phyloP scores from a whole-genome alignment of 192 early-diverging fungal species.

The Martensiomyces pterosporus region DNA sequence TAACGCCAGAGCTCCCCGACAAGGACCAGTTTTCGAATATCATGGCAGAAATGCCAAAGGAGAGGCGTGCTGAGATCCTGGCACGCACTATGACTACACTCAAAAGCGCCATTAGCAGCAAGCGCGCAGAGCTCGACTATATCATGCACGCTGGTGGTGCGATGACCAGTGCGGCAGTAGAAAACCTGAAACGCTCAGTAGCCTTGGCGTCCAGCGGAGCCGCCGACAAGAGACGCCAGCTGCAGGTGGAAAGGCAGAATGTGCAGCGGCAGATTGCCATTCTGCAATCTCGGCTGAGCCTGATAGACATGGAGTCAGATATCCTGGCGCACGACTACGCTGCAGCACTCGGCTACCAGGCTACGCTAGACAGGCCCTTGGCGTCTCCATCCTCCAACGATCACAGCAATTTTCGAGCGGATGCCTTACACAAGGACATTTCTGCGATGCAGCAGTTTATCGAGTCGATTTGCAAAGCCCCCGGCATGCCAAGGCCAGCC shows the following conservation, averaged over 20 bases:
- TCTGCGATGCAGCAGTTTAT: slow-evolving; percentile 8
- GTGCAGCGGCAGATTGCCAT: slow-evolving; percentile 1
- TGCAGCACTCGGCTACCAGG: not conserved
- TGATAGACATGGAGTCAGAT: slow-evolving; percentile 14
- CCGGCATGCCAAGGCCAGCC: not conserved
- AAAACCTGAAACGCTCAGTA: not conserved
- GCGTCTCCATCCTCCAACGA: too few relatives aligned
- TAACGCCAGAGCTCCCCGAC: too few relatives aligned
- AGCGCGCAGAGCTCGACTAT: slow-evolving; percentile 3
- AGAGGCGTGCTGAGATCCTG: not conserved
- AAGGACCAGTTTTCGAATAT: not conserved
- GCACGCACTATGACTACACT: slow-evolving; percentile 2
- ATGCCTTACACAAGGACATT: slow-evolving; percentile 10
- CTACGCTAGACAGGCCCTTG: not conserved
- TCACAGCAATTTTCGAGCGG: not conserved
- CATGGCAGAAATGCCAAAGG: not conserved
- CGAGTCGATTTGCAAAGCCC: not conserved
- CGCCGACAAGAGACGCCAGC: not conserved
- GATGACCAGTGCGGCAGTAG: not conserved
- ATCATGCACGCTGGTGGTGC: not conserved
- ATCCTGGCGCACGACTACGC: slow-evolving; percentile 3
- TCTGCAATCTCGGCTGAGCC: slow-evolving; percentile 12
- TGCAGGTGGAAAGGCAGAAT: slow-evolving; percentile 1
- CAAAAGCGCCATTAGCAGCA: slow-evolving; percentile 3
- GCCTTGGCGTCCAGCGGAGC: not conserved